These are phyloP conservation scores for Rosa hybrid DNA, from an alignment of 331 rosid species.

Conservation along the genomic window DNA sequence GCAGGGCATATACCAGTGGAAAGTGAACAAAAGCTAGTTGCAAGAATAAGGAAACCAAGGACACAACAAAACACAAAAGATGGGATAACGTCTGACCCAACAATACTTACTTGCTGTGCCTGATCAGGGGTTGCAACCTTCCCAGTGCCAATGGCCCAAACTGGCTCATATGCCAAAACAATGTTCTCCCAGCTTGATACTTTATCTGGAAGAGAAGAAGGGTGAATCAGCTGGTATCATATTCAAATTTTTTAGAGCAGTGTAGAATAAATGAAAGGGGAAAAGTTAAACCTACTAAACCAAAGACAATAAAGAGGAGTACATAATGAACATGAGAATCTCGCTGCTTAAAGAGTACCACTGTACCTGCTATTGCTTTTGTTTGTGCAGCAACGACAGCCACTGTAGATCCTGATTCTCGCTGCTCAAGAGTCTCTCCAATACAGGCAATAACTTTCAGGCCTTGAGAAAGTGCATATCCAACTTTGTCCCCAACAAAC, in stretches of 20 bases:
- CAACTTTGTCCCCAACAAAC: constrained; percentile 89
- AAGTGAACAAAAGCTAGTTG: neutral
- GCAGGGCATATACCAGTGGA: neutral
- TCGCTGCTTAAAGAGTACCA: neutral
- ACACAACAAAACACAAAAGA: neutral
- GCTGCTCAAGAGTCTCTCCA: constrained; percentile 95
- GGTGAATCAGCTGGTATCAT: neutral
- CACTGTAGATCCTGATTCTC: constrained; percentile 74
- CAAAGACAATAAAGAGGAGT: neutral
- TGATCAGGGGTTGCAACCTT: constrained; percentile 55
- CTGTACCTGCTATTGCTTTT: constrained; percentile 75
- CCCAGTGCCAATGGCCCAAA: constrained; percentile 57
- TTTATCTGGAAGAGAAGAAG: constrained; percentile 28
- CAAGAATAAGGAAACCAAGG: neutral
- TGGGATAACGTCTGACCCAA: neutral
- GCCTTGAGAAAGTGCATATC: constrained; percentile 79
- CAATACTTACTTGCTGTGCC: constrained; percentile 46
- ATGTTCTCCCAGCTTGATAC: constrained; percentile 38
- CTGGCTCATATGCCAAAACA: constrained; percentile 52
- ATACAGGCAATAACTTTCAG: constrained; percentile 90
- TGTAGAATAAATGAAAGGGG: neutral
- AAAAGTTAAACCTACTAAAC: neutral
- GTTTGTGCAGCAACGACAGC: constrained; percentile 81
- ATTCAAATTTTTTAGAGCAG: neutral
- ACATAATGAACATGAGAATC: neutral